Conservation (phyloP, 2,329 filamentous ascomycete species). For the Neurospora sp. region DNA sequence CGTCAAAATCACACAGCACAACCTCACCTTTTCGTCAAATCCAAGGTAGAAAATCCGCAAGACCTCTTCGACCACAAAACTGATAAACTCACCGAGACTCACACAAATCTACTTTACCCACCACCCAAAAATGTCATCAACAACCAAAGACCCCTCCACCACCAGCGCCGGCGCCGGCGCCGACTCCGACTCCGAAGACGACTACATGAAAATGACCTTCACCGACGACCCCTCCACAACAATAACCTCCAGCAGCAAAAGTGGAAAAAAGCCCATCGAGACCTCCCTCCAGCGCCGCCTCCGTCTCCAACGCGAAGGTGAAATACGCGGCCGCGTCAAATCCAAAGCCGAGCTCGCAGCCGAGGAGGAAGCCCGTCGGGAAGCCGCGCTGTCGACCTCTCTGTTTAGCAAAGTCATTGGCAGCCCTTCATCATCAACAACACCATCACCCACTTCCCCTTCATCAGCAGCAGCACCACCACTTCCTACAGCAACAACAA, state of each 20-base stretch:
- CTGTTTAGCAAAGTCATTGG: slow-evolving; percentile 39
- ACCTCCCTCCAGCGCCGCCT: slow-evolving; percentile 45
- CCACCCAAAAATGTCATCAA: not conserved
- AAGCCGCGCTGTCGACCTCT: slow-evolving; percentile 66
- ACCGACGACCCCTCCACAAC: slow-evolving; percentile 45
- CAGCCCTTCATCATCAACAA: slow-evolving; percentile 27
- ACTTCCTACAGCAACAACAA: not conserved
- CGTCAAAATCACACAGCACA: not conserved
- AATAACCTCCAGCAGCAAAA: slow-evolving; percentile 26
- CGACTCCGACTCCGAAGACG: slow-evolving; percentile 48
- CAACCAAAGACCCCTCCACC: not conserved
- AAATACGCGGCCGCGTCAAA: slow-evolving; percentile 57
- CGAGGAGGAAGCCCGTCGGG: slow-evolving; percentile 61
- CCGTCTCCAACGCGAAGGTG: slow-evolving; percentile 51
- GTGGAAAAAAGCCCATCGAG: slow-evolving; percentile 22
- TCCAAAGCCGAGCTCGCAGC: slow-evolving; percentile 78
- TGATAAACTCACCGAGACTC: too few species aligned
- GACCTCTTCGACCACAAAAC: not conserved
- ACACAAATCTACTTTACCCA: too few species aligned
- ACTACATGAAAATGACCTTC: slow-evolving; percentile 97
- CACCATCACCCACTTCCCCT: not conserved
- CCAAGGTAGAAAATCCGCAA: not conserved
- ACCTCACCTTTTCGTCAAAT: not conserved
- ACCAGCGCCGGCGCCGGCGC: not conserved
- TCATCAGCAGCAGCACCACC: not conserved